phyloP scores from a whole-genome alignment of 192 early-diverging fungal genomes.

The Paraglomus brasilianum region DNA sequence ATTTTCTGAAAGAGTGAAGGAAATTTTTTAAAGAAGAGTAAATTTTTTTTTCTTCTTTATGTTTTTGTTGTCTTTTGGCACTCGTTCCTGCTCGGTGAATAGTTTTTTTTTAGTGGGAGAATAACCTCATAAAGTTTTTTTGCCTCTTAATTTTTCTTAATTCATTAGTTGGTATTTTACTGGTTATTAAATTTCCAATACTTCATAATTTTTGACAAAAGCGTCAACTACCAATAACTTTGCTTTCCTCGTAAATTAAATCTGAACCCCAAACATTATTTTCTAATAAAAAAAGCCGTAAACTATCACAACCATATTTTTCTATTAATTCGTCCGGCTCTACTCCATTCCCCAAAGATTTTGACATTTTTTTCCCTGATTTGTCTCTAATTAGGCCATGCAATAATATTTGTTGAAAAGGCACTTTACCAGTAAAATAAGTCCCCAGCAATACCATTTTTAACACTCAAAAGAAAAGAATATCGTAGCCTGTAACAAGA shows the following conservation, averaged over 20 bases:
- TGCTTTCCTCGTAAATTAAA: slow-evolving; percentile 20
- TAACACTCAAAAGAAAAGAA: slow-evolving; percentile 27
- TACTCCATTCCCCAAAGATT: slow-evolving; percentile 19
- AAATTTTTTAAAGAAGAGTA: too few species aligned
- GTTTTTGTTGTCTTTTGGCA: too few species aligned
- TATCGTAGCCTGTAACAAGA: slow-evolving; percentile 20
- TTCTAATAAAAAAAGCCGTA: slow-evolving; percentile 21
- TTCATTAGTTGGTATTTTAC: neutral
- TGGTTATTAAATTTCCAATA: slow-evolving; percentile 15
- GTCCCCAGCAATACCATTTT: slow-evolving; percentile 24
- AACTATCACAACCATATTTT: slow-evolving; percentile 27
- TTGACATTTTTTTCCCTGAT: slow-evolving; percentile 15
- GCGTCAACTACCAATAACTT: slow-evolving; percentile 6
- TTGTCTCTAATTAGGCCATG: slow-evolving; percentile 22
- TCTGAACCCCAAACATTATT: slow-evolving; percentile 24
- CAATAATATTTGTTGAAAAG: slow-evolving; percentile 22
- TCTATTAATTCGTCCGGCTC: slow-evolving; percentile 10
- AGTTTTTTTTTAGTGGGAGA: too few species aligned
- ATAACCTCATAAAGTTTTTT: neutral
- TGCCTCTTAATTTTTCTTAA: slow-evolving; percentile 6
- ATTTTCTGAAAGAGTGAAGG: too few species aligned
- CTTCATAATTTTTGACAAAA: slow-evolving; percentile 23
- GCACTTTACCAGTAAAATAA: slow-evolving; percentile 17
- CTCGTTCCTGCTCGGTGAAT: too few species aligned
- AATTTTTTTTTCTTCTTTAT: too few species aligned